Evolutionary conservation across 257 asterid species (phyloP).

Genomic region (Solanum sejunctum): DNA sequence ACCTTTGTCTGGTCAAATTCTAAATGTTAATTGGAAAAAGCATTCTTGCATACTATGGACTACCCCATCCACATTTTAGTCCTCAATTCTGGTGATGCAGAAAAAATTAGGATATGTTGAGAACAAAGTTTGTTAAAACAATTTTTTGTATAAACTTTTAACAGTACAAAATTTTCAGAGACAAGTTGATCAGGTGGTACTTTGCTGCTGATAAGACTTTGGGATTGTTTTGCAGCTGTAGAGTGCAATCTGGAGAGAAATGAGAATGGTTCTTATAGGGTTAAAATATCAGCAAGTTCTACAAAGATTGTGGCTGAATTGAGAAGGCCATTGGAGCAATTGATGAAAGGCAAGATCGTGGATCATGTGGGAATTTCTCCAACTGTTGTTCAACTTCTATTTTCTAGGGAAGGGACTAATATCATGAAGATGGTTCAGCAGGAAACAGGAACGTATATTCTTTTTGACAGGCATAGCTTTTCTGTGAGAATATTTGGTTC

Average conservation of each 20-base stretch:
- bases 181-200: neutral
- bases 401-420: slow-evolving; percentile 60
- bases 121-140: neutral
- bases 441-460: slow-evolving; percentile 52
- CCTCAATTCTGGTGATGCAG: neutral
- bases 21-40: neutral
- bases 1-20: neutral
- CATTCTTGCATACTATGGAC: neutral
- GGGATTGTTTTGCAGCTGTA: slow-evolving; percentile 46
- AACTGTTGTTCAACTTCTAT: slow-evolving; percentile 49
- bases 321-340: slow-evolving; percentile 57
- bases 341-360: slow-evolving; percentile 58
- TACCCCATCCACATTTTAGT: neutral
- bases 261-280: slow-evolving; percentile 55
- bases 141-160: too few species aligned
- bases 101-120: neutral
- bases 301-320: slow-evolving; percentile 67
- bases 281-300: slow-evolving; percentile 67
- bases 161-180: neutral
- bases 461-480: slow-evolving; percentile 51
- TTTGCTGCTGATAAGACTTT: neutral
- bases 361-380: slow-evolving; percentile 56
- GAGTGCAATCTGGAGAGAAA: slow-evolving; percentile 46
- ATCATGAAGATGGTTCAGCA: slow-evolving; percentile 50
- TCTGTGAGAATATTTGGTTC: slow-evolving; percentile 53